Evolutionary conservation across 2,329 filamentous ascomycete species (phyloP), one percentile per base, ranked within the genome.

Genomic region (Pseudogymnoascus sp.): DNA sequence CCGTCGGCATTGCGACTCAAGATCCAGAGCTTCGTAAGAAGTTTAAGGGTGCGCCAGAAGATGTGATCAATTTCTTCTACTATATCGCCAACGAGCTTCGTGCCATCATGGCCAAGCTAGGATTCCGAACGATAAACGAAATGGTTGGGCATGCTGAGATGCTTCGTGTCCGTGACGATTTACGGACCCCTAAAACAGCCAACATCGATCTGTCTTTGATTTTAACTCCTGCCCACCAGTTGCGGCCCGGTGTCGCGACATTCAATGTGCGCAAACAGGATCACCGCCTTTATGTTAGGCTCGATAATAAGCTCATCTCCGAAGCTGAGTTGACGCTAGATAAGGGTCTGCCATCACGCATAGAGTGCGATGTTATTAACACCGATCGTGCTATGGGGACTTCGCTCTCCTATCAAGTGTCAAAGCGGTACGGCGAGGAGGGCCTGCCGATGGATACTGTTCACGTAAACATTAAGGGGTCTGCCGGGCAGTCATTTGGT

Each of bases 11-110:
- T 65, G 93, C 93, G 3, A 96, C 93, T 0, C 93, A 97, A 74
- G 93, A 97, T 71, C 92, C 92, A n/a, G 89, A 93, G 74, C 83
- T 97, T 1, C 86, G 93, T 65, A 90, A 93, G 82, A 97, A 97
- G 79, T 97, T 97, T 77, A 82, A 87, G 69, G 93, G 93, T 66
- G 93, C 91, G 0, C 93, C 93, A 10, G 93, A 97, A 78, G 91
- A 97, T 70, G 93, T 96, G 64, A 97, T 97, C 77, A 97, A 97
- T 83, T 97, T 97, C 82, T 96, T 96, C 80, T 97, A 97, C 80
- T 97, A 97, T 72, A 83, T 97, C 61, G 90, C 93, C 69, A 97
- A 97, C 73, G 93, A 97, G 79, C 85, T 97, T 64, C 88, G 93
- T 73, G 91, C 93, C 37, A 96, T 97, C 77, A 97, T 97, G 93